Base-by-base conservation (phyloP, 345 rosid genomes). In the Arabis alpina region DNA sequence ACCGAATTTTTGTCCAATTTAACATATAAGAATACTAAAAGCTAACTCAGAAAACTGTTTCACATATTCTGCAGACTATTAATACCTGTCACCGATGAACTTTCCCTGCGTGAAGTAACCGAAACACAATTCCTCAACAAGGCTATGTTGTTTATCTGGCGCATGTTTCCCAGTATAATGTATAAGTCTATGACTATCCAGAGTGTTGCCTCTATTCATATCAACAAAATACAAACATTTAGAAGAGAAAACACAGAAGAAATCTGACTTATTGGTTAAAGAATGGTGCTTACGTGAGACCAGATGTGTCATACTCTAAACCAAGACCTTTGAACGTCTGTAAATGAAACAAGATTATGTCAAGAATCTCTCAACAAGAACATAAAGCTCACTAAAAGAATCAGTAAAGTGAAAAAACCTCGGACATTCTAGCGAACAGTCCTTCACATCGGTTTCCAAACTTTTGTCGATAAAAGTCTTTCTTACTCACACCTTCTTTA, bases 101-200 rank as follows among this genome's bases (percentile, higher is more conserved):
- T 83, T 89, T 55, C 84, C 98, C 48, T 89, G 89, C 1, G 96
- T 86, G 82, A 93, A 93, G 90, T 91, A 93, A 65, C 96, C 98
- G 36, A 83, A 79, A 78, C 70, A 86, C 52, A 91, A 61, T 76
- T 91, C 96, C 71, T 89, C 96, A n/a, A 80, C 93, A 16, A 91
- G 96, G 51, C 72, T 62, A 74, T 93, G 87, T 61, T 89, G 98
- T 83, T 87, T 93, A 3, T 86, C 88, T 30, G 73, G 71, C 11
- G 82, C 83, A 44, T 82, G 82, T 47, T 85, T 73, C 60, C 94
- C 94, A 11, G 92, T 84, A 61, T 82, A 85, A 79, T 84, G 78
- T 64, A 89, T 80, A 74, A 91, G 87, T 84, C 96, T 86, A 76
- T 93, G 97, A 79, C 98, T 93, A 63, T 93, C 98, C 41, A 90